A percentile compares a stretch with the other conserved stretches of the same genome.
Conservation (phyloP, 768 basidiomycete genomes). For the Russula olivacea region DNA sequence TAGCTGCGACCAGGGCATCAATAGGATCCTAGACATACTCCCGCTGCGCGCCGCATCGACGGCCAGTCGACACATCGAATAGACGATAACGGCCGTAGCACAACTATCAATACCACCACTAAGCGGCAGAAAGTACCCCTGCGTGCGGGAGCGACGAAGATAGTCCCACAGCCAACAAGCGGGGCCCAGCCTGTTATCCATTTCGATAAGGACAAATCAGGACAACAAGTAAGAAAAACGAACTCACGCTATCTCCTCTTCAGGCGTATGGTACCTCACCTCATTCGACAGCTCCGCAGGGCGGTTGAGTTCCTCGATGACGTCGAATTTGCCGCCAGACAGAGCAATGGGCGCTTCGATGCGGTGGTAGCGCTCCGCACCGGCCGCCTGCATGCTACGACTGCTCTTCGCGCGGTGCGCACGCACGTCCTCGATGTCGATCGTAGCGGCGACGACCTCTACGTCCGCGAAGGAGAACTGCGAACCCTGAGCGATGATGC, state of each 20-base stretch:
- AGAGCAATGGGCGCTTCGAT: conserved; percentile 78
- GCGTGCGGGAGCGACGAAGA: conserved; percentile 83
- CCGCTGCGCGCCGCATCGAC: conserved; percentile 67
- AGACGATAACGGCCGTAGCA: conserved; percentile 92
- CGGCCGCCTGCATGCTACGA: conserved; percentile 84
- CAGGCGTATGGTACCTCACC: conserved; percentile 75
- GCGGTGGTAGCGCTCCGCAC: conserved; percentile 67
- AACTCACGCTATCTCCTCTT: conserved; percentile 92
- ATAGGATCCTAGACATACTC: conserved; percentile 42
- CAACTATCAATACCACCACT: conserved; percentile 98
- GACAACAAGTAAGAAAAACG: neutral
- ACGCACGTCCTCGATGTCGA: conserved; percentile 96
- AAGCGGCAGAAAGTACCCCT: conserved; percentile 93
- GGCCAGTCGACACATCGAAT: conserved; percentile 93
- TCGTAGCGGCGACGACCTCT: conserved; percentile 91
- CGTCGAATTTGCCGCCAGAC: conserved; percentile 67
- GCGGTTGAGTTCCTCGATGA: conserved; percentile 35
- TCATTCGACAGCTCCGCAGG: conserved; percentile 33
- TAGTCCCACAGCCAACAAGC: conserved; percentile 99
- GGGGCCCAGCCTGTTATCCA: conserved; percentile 70
- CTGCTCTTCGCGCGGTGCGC: conserved; percentile 81
- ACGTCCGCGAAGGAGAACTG: conserved; percentile 96
- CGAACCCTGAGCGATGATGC: conserved; percentile 87
- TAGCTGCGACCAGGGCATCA: neutral
- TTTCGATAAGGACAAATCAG: neutral